Evolutionary conservation across 768 basidiomycete genomes (phyloP), one percentile per base, ranked within the genome.

Genomic region (Gelatoporia subvermispora): DNA sequence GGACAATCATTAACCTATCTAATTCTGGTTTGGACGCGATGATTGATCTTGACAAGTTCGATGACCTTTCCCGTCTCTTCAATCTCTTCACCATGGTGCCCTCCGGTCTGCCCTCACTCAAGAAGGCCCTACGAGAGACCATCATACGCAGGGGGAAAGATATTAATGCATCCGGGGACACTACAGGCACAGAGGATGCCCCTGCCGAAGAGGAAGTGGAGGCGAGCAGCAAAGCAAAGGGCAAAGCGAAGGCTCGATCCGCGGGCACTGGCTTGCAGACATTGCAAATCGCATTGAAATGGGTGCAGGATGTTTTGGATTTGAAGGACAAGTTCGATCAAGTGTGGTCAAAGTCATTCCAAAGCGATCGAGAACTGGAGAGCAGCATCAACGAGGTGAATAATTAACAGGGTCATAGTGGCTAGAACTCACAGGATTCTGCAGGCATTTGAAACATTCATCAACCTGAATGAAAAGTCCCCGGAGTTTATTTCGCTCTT

Each of bases 401-500:
- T 60, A 1, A 15, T 23, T 13, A 2, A 22, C 16, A 37, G 17
- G 23, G 37, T 22, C 37, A 8, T 35, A 43, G 34, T 28, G 2
- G 17, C 36, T 31, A 17, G 22, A 17, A n/a, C 17, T 20, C 25
- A 34, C 22, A 43, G 31, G 8, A 40, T 25, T 15, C 24, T 42
- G 43, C 54, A 99, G 95, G 93, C 93, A 0, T 98, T 97, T 62
- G 84, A 87, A 66, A 77, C 82, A 1, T 96, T 97, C 65, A 82
- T 98, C 62, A 97, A 98, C 68, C 68, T 74, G 18, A 92, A 96
- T 59, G 78, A 81, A 34, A 88, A 89, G 57, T 82, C 90, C 16
- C 85, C 96, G 7, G 96, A 99, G 62, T 98, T 83, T 63, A 90
- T 98, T 36, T 98, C 96, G 3, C 69, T 99, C 43, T 99, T 91